Conservation (phyloP, 139 green algal species). For the Tetraselmis chui region DNA sequence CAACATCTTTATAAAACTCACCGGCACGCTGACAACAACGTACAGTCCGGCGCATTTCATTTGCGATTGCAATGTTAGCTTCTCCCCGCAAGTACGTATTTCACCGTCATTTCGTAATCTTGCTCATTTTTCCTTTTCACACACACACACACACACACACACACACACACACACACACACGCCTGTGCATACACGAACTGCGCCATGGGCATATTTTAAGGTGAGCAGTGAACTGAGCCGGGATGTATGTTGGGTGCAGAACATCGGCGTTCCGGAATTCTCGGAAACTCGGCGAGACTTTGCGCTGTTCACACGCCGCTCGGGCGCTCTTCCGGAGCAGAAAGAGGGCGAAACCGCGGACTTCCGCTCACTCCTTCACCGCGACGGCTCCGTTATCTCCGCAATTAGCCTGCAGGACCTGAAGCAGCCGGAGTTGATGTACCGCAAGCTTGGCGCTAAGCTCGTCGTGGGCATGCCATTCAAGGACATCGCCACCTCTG, state of each 20-base stretch:
- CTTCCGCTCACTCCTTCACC: slow-evolving; percentile 82
- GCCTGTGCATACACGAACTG: too few relatives aligned
- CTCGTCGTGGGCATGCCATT: slow-evolving; percentile 97
- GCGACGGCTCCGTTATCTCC: slow-evolving; percentile 70
- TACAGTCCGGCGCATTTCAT: too few relatives aligned
- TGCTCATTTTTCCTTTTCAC: too few relatives aligned
- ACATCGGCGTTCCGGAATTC: slow-evolving; percentile 69
- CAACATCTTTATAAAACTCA: too few relatives aligned
- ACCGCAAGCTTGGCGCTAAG: slow-evolving; percentile 87
- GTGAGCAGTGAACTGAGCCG: neutral
- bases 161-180: too few relatives aligned
- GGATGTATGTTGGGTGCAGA: slow-evolving; percentile 10
- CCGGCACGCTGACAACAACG: too few relatives aligned
- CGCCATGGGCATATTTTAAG: too few relatives aligned
- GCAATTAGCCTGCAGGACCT: slow-evolving; percentile 41
- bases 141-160: too few relatives aligned
- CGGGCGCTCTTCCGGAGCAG: slow-evolving; percentile 73
- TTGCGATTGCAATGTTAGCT: too few relatives aligned
- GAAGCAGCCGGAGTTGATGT: slow-evolving; percentile 38
- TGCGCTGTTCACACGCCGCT: slow-evolving; percentile 73
- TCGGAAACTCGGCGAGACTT: slow-evolving; percentile 79
- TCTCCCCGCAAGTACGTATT: too few relatives aligned
- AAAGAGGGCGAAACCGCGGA: slow-evolving; percentile 69
- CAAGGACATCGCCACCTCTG: slow-evolving; percentile 93
- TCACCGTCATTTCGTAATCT: too few relatives aligned